phyloP scores from a whole-genome alignment of 805 yeast genomes.

The Maudiozyma bulderi region DNA sequence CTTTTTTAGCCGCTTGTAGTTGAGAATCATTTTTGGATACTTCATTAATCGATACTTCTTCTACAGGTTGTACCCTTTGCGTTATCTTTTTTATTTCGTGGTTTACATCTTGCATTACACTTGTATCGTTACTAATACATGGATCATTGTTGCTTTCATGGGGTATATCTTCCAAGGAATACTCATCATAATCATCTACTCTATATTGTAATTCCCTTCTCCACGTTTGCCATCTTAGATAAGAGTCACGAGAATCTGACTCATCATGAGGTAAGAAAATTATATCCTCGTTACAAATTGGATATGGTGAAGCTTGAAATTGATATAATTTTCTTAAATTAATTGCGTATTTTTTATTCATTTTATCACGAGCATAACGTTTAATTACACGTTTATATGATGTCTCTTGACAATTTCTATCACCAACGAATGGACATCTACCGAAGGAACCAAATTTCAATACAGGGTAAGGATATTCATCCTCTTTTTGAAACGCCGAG shows the following conservation, averaged over 20 bases:
- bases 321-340: conserved; percentile 26
- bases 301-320: conserved; percentile 18
- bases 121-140: too few relatives aligned
- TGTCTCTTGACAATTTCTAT: conserved; percentile 29
- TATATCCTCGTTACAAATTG: conserved; percentile 3
- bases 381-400: conserved; percentile 23
- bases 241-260: conserved; percentile 15
- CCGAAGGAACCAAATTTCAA: conserved; percentile 39
- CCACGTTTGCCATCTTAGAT: conserved; percentile 9
- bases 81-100: too few relatives aligned
- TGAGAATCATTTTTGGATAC: too few relatives aligned
- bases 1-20: conserved; percentile 41
- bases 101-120: too few relatives aligned
- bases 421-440: conserved; percentile 73
- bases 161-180: not conserved
- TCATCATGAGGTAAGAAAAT: conserved; percentile 19
- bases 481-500: conserved; percentile 26
- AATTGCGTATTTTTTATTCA: conserved; percentile 25
- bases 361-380: conserved; percentile 25
- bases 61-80: too few relatives aligned
- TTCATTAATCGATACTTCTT: not conserved
- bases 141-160: not conserved
- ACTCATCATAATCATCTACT: not conserved
- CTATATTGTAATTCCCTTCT: not conserved
- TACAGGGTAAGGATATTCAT: conserved; percentile 30